Evolutionary conservation across 1,284 basidiomycete species (phyloP).

Genomic region (Psilocybe mexicana): DNA sequence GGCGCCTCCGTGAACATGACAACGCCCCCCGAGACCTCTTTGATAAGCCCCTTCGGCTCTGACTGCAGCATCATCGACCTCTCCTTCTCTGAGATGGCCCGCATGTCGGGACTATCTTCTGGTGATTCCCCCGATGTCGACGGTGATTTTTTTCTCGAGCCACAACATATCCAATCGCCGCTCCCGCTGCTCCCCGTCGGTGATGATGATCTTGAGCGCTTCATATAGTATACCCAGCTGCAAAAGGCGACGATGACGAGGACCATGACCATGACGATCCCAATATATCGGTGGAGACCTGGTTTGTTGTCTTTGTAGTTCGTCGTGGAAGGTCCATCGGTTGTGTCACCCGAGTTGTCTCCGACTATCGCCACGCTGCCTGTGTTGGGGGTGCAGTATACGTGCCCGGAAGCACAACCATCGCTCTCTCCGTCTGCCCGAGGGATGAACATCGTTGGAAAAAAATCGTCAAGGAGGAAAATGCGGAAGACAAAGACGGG

Average conservation of each 20-base stretch:
- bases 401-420: constrained; percentile 21
- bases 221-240: constrained; percentile 12
- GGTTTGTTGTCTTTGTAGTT: constrained; percentile 20
- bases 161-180: not conserved
- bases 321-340: constrained; percentile 6
- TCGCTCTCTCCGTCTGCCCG: constrained; percentile 23
- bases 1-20: constrained; percentile 23
- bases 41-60: constrained; percentile 20
- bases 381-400: constrained; percentile 21
- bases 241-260: constrained; percentile 21
- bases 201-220: not conserved
- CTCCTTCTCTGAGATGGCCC: constrained; percentile 18
- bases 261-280: constrained; percentile 39
- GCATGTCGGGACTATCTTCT: not conserved
- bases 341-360: constrained; percentile 8
- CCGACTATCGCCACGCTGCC: constrained; percentile 7
- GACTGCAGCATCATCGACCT: constrained; percentile 17
- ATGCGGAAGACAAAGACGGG: constrained; percentile 1
- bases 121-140: not conserved
- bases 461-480: not conserved
- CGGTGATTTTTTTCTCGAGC: not conserved
- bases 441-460: constrained; percentile 27
- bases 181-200: not conserved
- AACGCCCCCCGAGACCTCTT: constrained; percentile 22
- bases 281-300: constrained; percentile 43